phyloP scores from a whole-genome alignment of 2,329 filamentous ascomycete genomes.

The Nemania diffusa region DNA sequence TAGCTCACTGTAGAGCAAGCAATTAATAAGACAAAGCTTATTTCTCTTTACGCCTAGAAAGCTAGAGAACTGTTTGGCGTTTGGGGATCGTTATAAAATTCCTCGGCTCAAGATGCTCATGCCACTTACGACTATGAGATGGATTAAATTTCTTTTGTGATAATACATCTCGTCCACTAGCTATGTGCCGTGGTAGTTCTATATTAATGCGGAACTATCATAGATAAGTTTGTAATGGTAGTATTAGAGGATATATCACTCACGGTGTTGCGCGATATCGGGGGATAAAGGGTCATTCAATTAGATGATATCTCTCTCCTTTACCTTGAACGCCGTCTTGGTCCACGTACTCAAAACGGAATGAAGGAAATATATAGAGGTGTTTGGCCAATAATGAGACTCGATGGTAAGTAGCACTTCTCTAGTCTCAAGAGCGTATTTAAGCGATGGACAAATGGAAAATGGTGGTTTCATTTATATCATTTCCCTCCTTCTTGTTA shows the following conservation, averaged over 20 bases:
- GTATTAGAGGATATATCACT: background rate
- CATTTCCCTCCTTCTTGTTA: background rate
- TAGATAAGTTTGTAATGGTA: background rate
- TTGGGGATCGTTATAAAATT: background rate
- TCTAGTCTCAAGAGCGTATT: constrained; percentile 56
- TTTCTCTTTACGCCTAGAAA: background rate
- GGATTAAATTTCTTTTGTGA: background rate
- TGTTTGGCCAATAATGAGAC: too few relatives aligned
- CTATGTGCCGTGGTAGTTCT: background rate
- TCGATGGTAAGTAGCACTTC: constrained; percentile 40
- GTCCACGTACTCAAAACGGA: too few relatives aligned
- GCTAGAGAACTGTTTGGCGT: background rate
- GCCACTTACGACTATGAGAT: background rate
- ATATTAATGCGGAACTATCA: background rate
- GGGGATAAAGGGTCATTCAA: background rate
- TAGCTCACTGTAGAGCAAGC: background rate
- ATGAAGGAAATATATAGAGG: too few relatives aligned
- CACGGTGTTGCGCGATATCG: background rate
- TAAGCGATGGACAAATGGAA: constrained; percentile 13
- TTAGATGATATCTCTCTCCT: too few relatives aligned
- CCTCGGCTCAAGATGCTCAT: background rate
- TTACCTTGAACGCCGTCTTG: too few relatives aligned
- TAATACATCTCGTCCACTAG: background rate
- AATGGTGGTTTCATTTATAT: constrained; percentile 11
- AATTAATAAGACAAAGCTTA: too few relatives aligned